Conservation (phyloP, 106 monocot genomes). For the Acorus gramineus region DNA sequence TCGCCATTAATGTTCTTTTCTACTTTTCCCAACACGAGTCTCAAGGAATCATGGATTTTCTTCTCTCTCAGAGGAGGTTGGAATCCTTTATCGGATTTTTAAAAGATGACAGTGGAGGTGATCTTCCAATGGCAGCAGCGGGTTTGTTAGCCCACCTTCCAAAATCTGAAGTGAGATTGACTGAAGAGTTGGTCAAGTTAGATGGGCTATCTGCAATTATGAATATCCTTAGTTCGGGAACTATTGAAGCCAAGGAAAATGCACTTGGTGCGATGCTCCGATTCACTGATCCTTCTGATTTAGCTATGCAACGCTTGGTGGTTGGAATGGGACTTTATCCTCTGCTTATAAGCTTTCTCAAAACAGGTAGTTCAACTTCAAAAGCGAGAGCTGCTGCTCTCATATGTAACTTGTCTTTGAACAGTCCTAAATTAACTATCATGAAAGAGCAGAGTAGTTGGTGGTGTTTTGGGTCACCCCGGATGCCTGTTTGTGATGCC, state of each 20-base stretch:
- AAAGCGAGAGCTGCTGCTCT: slow-evolving; percentile 15
- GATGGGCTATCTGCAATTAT: slow-evolving; percentile 5
- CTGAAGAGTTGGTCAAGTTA: slow-evolving; percentile 1
- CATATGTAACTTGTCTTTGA: slow-evolving; percentile 8
- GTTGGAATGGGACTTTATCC: slow-evolving; percentile 8
- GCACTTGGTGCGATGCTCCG: slow-evolving; percentile 7
- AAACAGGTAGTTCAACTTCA: slow-evolving; percentile 2
- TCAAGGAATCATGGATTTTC: neutral
- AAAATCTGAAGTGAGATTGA: slow-evolving; percentile 7
- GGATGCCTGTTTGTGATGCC: slow-evolving; percentile 1
- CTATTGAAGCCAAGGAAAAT: slow-evolving; percentile 12
- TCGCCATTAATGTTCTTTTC: slow-evolving; percentile 7
- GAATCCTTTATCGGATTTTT: slow-evolving; percentile 6
- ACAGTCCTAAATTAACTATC: slow-evolving; percentile 5
- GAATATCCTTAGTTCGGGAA: neutral
- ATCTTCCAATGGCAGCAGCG: slow-evolving; percentile 2
- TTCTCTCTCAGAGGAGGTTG: slow-evolving; percentile 3
- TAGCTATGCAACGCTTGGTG: slow-evolving; percentile 11
- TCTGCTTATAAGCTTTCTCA: slow-evolving; percentile 8
- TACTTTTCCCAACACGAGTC: slow-evolving; percentile 5
- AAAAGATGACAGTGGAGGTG: slow-evolving; percentile 7
- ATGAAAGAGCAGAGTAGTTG: neutral
- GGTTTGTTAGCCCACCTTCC: slow-evolving; percentile 9
- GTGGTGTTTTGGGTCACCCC: slow-evolving; percentile 5
- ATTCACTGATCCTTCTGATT: slow-evolving; percentile 9